Conservation (phyloP, 2,329 filamentous ascomycete species). For the Cytospora chrysosperma region DNA sequence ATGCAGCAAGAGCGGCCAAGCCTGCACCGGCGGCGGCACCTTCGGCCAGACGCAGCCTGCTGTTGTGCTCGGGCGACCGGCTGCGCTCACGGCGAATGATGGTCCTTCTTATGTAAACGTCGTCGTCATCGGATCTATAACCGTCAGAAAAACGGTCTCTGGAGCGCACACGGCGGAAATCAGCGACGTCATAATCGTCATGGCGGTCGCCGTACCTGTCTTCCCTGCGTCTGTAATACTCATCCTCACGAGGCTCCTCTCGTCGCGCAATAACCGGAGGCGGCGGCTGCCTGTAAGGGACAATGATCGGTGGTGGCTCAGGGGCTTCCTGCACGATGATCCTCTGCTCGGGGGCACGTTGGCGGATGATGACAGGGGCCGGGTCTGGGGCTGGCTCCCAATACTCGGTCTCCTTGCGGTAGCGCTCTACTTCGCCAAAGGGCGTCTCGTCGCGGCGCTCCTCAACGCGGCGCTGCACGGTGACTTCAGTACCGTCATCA, state of each 20-base stretch:
- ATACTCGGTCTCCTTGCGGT: conserved; percentile 63
- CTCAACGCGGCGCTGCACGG: conserved; percentile 53
- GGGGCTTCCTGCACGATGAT: conserved; percentile 61
- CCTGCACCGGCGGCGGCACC: conserved; percentile 65
- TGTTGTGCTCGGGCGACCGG: conserved; percentile 48
- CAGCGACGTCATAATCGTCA: conserved; percentile 36
- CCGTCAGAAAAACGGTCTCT: conserved; percentile 38
- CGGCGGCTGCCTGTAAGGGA: conserved; percentile 44
- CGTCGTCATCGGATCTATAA: conserved; percentile 41
- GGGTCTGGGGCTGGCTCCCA: conserved; percentile 48
- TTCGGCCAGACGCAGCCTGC: conserved; percentile 60
- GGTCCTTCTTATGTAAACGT: conserved; percentile 44
- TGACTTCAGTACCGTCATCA: conserved; percentile 49
- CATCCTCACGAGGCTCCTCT: conserved; percentile 43
- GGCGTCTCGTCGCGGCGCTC: conserved; percentile 47
- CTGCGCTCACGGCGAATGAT: conserved; percentile 52
- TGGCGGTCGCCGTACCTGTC: conserved; percentile 39
- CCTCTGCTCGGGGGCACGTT: conserved; percentile 55
- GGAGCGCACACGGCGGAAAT: conserved; percentile 36
- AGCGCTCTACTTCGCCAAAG: conserved; percentile 55
- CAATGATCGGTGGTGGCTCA: conserved; percentile 49
- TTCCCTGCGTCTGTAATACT: conserved; percentile 51
- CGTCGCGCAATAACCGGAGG: conserved; percentile 35
- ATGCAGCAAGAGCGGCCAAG: conserved; percentile 57
- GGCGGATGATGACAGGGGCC: conserved; percentile 56